Conservation (phyloP, 495 filamentous ascomycete species). For the Penicillium samsonianum region DNA sequence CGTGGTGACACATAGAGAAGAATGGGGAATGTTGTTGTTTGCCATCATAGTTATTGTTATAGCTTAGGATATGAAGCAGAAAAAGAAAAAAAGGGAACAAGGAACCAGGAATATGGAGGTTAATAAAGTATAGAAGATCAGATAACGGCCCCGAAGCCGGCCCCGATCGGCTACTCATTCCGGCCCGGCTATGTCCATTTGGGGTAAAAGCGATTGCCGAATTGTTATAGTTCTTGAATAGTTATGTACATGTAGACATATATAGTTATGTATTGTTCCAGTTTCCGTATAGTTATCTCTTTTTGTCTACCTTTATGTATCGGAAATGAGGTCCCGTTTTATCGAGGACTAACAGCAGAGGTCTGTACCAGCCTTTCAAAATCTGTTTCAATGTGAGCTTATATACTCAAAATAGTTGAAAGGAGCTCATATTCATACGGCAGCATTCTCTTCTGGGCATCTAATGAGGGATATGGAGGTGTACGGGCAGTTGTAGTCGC, state of each 20-base stretch:
- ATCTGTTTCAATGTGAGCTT: background rate
- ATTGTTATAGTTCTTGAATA: background rate
- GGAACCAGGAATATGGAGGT: too few relatives aligned
- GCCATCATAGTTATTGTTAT: background rate
- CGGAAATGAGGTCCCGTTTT: background rate
- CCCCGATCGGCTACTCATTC: conserved; percentile 1
- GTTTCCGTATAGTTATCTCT: background rate
- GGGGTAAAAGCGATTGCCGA: conserved; percentile 6
- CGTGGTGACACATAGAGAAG: conserved; percentile 18
- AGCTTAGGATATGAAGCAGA: background rate
- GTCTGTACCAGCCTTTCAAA: background rate
- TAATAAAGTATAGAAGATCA: background rate
- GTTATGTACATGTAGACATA: background rate
- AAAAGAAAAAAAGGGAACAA: background rate
- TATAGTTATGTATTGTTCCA: background rate
- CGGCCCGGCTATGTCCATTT: background rate
- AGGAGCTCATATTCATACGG: conserved; percentile 7
- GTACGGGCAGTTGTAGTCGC: conserved; percentile 2
- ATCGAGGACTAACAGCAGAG: background rate
- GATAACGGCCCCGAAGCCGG: conserved; percentile 9
- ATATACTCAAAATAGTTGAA: background rate
- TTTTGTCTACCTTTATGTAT: background rate
- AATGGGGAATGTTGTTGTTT: conserved; percentile 8
- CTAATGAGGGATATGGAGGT: conserved; percentile 5
- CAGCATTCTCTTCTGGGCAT: conserved; percentile 8